Evolutionary conservation across 805 yeast genomes (phyloP).

Genomic region (Kodamaea kakaduensis): DNA sequence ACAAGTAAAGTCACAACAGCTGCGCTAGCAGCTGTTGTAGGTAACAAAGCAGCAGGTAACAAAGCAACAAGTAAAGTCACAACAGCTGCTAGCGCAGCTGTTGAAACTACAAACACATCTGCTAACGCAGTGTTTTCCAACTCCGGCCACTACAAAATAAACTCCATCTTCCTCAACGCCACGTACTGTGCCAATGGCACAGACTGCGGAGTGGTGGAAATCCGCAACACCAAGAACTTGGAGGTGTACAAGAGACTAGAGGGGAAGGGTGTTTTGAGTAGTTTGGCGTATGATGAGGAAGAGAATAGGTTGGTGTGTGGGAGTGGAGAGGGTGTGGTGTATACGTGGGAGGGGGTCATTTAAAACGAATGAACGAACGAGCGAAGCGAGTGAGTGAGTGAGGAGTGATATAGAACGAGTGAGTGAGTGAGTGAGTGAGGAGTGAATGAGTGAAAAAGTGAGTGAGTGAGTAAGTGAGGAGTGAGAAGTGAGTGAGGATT

Average conservation of each 20-base stretch:
- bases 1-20: too few relatives aligned
- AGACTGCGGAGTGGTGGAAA: slow-evolving; percentile 16
- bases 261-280: slow-evolving; percentile 2
- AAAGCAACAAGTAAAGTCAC: not conserved
- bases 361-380: slow-evolving; percentile 1
- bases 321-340: slow-evolving; percentile 19
- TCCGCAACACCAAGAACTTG: slow-evolving; percentile 11
- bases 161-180: slow-evolving; percentile 4
- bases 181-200: slow-evolving; percentile 16
- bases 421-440: not conserved
- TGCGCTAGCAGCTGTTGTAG: too few relatives aligned
- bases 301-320: slow-evolving; percentile 16
- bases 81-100: not conserved
- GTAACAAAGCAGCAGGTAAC: not conserved
- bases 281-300: slow-evolving; percentile 5
- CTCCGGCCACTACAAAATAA: slow-evolving; percentile 9
- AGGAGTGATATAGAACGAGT: not conserved
- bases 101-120: not conserved
- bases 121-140: not conserved
- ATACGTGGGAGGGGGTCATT: slow-evolving; percentile 23
- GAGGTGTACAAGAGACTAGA: slow-evolving; percentile 3
- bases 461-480: not conserved
- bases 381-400: not conserved
- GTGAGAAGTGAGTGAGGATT: too few relatives aligned
- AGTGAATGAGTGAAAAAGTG: not conserved